Base-by-base conservation (phyloP, 2,329 filamentous ascomycete genomes). In the Clathrospora elynae region DNA sequence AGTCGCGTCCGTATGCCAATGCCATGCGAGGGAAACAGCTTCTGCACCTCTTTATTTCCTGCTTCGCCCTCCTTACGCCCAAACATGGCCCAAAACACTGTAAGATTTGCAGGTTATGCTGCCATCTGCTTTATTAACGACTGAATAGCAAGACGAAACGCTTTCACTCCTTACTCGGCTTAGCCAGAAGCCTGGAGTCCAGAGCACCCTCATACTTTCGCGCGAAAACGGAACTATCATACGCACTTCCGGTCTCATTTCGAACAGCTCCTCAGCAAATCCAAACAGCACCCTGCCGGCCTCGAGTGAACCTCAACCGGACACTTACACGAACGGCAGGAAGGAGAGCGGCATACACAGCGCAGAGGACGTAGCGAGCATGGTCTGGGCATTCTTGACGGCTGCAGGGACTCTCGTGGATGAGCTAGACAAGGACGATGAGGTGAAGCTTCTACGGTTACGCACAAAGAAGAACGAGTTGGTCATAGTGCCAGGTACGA, bases 401-500 rank as follows among this genome's bases (percentile, higher is more conserved):
- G 78, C 78, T 7, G 85, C 87, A 1, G 85, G 84, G 12, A 79
- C 76, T 26, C 72, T 92, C 53, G 83, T 90, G n/a, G 77, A 84
- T 50, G 85, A 85, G 47, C 73, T 92, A 58, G 87, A 91, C 62
- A 77, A 78, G 20, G 86, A 90, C 73, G 88, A 93, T 60, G 88
- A 91, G 64, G 71, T 91, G 51, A 90, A 85, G 71, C 75, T 93
- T 33, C 71, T 93, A 36, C 79, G 88, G 51, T 66, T 95, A 53
- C 80, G 89, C 53, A 92, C 88, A n/a, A 90, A 85, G 75, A 90
- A 88, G 69, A 87, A 90, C 58, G 89, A 95, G 69, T 73, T 93
- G 50, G 86, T 93, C 46, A 88, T 93, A 61, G 86, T 92, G 13
- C 88, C 87, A 38, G 76, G 76, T 78, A 66, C 32, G 68, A 44